Evolutionary conservation across 176 grass and related monocot species (phyloP), one percentile per base, ranked within the genome.

Genomic region (Oryza glumipatula): DNA sequence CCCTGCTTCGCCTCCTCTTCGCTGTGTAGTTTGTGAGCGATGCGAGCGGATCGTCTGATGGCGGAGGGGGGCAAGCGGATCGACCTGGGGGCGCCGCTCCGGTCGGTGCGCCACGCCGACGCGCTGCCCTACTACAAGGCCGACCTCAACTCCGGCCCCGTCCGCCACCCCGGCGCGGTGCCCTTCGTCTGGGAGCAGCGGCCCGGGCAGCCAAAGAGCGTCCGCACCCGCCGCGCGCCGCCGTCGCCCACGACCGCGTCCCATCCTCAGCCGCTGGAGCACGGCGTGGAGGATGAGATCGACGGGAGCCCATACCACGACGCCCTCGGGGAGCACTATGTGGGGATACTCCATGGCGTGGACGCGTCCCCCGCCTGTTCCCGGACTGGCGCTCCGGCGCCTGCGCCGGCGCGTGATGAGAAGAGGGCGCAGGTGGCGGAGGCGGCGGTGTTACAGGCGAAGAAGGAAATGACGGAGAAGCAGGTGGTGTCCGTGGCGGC

Each of bases 131-230:
- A 46, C 45, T 74, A 88, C 82, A 94, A 74, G 63, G 24, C 86
- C 19, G 94, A 88, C 46, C 81, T 94, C 81, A 83, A 83, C 35
- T 96, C 94, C 45, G 97, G 97, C 70, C 94, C 94, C 11, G 49
- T 94, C 22, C 32, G 88, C 10, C 92, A 91, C 65, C 94, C 97
- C 1, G 94, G 94, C 63, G 79, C 91, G 54, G 88, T 99, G 73
- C 94, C 94, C 28, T 99, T 99, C 72, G 76, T 89, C 19, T 99
- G 94, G 97, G 97, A 99, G 88, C 88, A 96, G 28, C 82, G 83
- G 11, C 94, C 94, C 5, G 92, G 94, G n/a, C 90, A 88, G 58
- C 97, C 97, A 56, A 99, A 99, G 89, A 86, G 84, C 78, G 86
- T 86, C 63, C 78, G 78, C 66, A 88, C 78, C 3, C 78, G 61